Percentiles rank a stretch among this genome's conserved stretches.
Evolutionary conservation across 1,139 yeast species (phyloP).

Genomic region (Candida neerlandica): DNA sequence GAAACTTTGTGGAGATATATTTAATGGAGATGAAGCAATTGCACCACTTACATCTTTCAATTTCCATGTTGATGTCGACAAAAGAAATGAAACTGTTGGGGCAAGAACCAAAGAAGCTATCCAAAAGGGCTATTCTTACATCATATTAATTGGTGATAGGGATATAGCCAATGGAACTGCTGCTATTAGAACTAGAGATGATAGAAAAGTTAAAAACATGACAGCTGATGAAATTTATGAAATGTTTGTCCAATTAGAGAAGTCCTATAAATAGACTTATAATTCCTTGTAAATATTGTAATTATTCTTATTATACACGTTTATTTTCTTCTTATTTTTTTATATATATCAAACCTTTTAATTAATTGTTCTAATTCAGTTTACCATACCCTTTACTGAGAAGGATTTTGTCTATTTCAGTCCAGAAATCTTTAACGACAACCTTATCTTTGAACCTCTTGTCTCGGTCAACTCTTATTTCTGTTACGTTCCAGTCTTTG

Average conservation of each 20-base stretch:
- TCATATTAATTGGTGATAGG: constrained; percentile 83
- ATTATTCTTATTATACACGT: neutral
- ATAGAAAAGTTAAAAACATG: constrained; percentile 49
- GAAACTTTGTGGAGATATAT: constrained; percentile 53
- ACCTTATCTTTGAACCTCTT: constrained; percentile 89
- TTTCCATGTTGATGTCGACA: constrained; percentile 76
- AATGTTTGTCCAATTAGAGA: constrained; percentile 55
- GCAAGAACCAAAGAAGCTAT: constrained; percentile 79
- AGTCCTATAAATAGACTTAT: constrained; percentile 30
- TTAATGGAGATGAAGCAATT: constrained; percentile 26
- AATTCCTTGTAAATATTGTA: constrained; percentile 13
- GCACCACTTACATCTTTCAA: constrained; percentile 62
- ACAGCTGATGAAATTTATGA: constrained; percentile 49
- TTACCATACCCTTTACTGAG: constrained; percentile 46
- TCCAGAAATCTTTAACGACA: constrained; percentile 85
- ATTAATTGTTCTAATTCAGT: constrained; percentile 5
- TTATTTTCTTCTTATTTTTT: constrained; percentile 2
- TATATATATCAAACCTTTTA: neutral
- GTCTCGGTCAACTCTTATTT: constrained; percentile 74
- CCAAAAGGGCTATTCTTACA: constrained; percentile 74
- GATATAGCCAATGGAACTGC: constrained; percentile 66
- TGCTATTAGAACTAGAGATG: constrained; percentile 66
- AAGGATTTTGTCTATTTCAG: constrained; percentile 64
- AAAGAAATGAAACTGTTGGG: constrained; percentile 77
- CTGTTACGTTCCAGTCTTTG: constrained; percentile 85